Base-by-base conservation (phyloP, 208 protist species). In the Trypanosoma platydactyli region DNA sequence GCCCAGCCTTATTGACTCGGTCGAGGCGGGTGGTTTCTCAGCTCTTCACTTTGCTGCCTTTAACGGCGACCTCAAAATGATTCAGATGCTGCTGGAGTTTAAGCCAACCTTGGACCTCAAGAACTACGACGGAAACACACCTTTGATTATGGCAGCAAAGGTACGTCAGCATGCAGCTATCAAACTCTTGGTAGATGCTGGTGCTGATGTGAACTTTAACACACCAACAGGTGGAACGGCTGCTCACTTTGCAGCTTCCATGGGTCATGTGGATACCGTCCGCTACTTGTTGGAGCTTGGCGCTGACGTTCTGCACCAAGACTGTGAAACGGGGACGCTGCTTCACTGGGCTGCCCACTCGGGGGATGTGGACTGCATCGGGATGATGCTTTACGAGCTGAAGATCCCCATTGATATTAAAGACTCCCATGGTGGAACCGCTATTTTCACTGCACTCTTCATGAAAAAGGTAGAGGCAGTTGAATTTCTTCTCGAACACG, bases 21-120 rank as follows among this genome's bases (percentile, higher is more conserved):
- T 82, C 18, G 91, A 96, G 73, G 91, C 87, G 5, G 88, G 88
- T 22, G 91, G 91, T 56, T 94, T 88, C 64, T 51, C 73, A 35
- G 88, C 88, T 5, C 81, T 96, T n/a, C 91, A 96, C 76, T 96
- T 96, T 55, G 87, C 87, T 42, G 86, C 91, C 13, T 94, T 89
- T 70, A 93, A 92, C 45, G 91, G 91, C 22, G 84, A 94, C 55
- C 29, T 80, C 2, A 67, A 73, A 30, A 89, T 93, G 84, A 70
- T 96, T 44, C 55, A 73, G 18, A 73, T 92, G 67, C 74, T 94
- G 16, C 69, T 94, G 6, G 68, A 77, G 18, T 64, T 81, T 65
- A 80, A 83, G 51, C 71, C 88, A 24, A 63, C 82, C 35, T 7
- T 89, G 40, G 76, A 90, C 30, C 38, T 86, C 7, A 82, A 78